Conservation (phyloP, 371 early-diverging fungal species). For the Ecytonucleospora hepatopenaei region DNA sequence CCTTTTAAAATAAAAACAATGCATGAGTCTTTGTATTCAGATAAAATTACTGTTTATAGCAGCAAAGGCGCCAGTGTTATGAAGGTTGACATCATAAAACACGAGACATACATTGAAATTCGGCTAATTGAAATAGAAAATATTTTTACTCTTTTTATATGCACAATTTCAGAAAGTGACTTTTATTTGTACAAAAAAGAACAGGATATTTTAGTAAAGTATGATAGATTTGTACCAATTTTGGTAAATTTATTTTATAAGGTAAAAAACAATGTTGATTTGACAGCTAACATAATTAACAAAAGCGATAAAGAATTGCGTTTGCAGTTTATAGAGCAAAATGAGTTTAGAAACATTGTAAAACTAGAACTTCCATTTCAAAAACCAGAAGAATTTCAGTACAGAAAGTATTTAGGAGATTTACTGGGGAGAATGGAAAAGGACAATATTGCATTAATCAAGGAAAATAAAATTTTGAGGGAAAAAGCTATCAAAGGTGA, state of each 20-base stretch:
- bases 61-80: slow-evolving; percentile 31
- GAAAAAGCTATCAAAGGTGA: slow-evolving; percentile 36
- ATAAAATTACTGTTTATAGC: slow-evolving; percentile 39
- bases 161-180: slow-evolving; percentile 39
- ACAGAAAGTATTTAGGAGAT: slow-evolving; percentile 51
- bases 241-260: slow-evolving; percentile 49
- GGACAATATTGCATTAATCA: slow-evolving; percentile 48
- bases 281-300: slow-evolving; percentile 36
- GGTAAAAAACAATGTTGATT: slow-evolving; percentile 32
- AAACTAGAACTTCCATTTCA: slow-evolving; percentile 52
- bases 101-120: slow-evolving; percentile 36
- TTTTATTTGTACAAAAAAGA: slow-evolving; percentile 55
- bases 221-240: slow-evolving; percentile 43
- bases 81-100: slow-evolving; percentile 43
- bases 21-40: slow-evolving; percentile 47
- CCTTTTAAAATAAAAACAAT: too few relatives aligned
- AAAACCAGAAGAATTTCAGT: slow-evolving; percentile 51
- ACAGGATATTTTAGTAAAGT: slow-evolving; percentile 57
- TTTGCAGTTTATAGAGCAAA: slow-evolving; percentile 49
- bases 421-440: slow-evolving; percentile 45
- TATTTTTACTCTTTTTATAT: slow-evolving; percentile 50
- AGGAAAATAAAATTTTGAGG: slow-evolving; percentile 47
- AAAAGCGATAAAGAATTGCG: not conserved
- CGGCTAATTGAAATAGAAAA: slow-evolving; percentile 48
- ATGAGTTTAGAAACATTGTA: slow-evolving; percentile 55